Conservation (phyloP, 2,329 filamentous ascomycete species). For the Botrytis hyacinthi region DNA sequence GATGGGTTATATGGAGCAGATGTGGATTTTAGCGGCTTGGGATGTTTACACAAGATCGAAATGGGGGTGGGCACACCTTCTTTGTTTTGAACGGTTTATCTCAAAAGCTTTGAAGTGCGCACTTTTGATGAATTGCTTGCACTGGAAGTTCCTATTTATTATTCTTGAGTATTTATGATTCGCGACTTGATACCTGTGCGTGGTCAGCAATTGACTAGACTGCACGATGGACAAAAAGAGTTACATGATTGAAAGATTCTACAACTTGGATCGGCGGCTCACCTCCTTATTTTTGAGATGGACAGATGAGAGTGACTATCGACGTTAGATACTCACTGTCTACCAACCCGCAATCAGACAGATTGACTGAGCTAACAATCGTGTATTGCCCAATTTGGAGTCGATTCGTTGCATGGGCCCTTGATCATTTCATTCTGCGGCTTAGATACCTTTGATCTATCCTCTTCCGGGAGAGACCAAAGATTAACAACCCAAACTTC, state of each 20-base stretch:
- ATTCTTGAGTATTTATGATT: not conserved
- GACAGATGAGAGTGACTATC: not conserved
- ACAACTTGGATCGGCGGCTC: not conserved
- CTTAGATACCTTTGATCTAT: not conserved
- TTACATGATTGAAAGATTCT: not conserved
- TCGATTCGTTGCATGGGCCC: not conserved
- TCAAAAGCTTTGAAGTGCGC: not conserved
- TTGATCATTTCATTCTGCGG: not conserved
- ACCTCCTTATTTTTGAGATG: not conserved
- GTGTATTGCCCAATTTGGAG: not conserved
- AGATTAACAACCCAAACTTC: not conserved
- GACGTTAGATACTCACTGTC: not conserved
- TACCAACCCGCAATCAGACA: not conserved
- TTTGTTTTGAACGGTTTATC: not conserved
- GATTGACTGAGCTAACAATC: not conserved
- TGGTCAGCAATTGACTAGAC: not conserved
- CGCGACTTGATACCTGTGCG: not conserved
- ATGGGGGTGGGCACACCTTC: not conserved
- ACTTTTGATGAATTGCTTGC: not conserved
- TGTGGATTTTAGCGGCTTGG: not conserved
- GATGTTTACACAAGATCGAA: not conserved
- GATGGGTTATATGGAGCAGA: not conserved
- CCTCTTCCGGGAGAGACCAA: not conserved
- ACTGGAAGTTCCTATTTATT: not conserved
- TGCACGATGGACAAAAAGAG: not conserved